Evolutionary conservation across 176 grass and related monocot genomes (phyloP).

Genomic region (Areca catechu): DNA sequence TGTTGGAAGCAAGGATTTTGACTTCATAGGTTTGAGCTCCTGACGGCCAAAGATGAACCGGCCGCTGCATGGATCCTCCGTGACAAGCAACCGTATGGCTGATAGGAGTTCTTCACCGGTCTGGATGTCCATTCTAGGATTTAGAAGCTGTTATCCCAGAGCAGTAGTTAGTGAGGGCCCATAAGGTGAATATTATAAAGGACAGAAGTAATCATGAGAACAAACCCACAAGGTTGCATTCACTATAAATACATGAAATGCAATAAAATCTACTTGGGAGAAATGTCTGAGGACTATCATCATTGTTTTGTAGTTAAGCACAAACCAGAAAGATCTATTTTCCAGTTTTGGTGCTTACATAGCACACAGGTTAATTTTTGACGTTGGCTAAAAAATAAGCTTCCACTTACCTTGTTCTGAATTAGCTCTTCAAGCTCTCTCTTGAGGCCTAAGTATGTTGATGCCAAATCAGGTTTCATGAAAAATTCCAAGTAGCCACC

Average conservation of each 20-base stretch:
- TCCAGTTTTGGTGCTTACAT: no score
- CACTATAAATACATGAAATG: no score
- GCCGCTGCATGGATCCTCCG: slow-evolving; percentile 69
- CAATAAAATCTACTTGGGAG: no score
- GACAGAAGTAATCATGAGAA: neutral
- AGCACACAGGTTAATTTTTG: no score
- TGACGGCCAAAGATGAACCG: slow-evolving; percentile 74
- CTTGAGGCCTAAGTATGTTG: slow-evolving; percentile 69
- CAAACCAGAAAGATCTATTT: no score
- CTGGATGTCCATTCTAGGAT: slow-evolving; percentile 75
- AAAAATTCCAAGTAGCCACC: slow-evolving; percentile 97
- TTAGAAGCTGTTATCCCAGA: slow-evolving; percentile 54
- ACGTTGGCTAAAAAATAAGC: slow-evolving; percentile 2
- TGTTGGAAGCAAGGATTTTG: slow-evolving; percentile 36
- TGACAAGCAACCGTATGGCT: slow-evolving; percentile 62
- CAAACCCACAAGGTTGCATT: neutral
- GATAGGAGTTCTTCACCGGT: slow-evolving; percentile 75
- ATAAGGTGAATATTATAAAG: no score
- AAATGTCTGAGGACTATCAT: no score
- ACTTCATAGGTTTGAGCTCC: slow-evolving; percentile 48
- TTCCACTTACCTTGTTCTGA: slow-evolving; percentile 50
- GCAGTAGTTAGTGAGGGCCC: neutral
- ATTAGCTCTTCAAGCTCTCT: slow-evolving; percentile 80
- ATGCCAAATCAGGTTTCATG: slow-evolving; percentile 83
- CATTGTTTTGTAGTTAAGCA: no score